These are phyloP conservation scores for Amanita pallidorosea DNA, from an alignment of 768 basidiomycete genomes.

Conservation along the genomic window DNA sequence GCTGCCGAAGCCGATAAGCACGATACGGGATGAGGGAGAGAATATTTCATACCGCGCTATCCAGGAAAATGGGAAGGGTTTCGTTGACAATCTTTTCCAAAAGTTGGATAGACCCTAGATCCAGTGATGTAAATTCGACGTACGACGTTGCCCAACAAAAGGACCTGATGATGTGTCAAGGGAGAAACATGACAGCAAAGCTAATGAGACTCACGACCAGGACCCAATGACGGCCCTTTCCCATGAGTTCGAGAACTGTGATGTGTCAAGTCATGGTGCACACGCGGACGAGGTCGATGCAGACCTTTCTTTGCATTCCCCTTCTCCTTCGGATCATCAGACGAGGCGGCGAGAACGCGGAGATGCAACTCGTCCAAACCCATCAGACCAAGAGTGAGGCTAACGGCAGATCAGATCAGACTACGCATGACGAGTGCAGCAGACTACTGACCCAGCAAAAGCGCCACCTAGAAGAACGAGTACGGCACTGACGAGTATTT, in stretches of 20 bases:
- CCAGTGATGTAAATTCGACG: constrained; percentile 14
- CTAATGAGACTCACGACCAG: constrained; percentile 55
- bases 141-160: constrained; percentile 84
- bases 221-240: constrained; percentile 82
- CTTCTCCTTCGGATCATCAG: constrained; percentile 61
- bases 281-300: not conserved
- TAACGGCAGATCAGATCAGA: constrained; percentile 15
- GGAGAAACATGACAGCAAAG: not conserved
- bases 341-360: constrained; percentile 73
- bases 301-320: constrained; percentile 61
- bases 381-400: constrained; percentile 88
- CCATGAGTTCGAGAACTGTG: constrained; percentile 43
- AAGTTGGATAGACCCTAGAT: not conserved
- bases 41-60: constrained; percentile 46
- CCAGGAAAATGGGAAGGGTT: constrained; percentile 74
- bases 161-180: constrained; percentile 35
- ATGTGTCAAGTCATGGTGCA: not conserved
- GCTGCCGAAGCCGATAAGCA: constrained; percentile 13
- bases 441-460: constrained; percentile 69
- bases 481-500: constrained; percentile 50
- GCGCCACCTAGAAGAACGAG: constrained; percentile 84
- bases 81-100: constrained; percentile 61
- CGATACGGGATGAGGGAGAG: not conserved
- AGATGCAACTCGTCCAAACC: constrained; percentile 88
- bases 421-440: not conserved